Percentiles rank a stretch among this genome's conserved stretches.
These are phyloP conservation scores for Aureobasidium lini DNA, from an alignment of 2,329 filamentous ascomycete species.

Conservation along the genomic window DNA sequence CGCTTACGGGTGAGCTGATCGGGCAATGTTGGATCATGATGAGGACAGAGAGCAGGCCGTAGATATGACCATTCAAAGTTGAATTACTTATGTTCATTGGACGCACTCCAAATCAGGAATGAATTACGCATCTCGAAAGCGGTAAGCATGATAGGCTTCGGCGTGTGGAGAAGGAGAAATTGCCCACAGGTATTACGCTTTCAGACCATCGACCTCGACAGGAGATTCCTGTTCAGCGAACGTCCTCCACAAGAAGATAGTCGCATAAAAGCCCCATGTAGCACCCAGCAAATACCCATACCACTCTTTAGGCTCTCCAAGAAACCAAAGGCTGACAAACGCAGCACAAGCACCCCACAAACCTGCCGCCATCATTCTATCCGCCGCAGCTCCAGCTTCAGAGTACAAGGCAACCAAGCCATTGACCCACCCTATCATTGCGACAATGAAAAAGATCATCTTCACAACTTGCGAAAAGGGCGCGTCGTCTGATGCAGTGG, in stretches of 20 bases:
- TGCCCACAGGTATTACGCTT: no score
- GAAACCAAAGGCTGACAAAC: not conserved
- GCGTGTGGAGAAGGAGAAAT: no score
- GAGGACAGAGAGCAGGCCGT: no score
- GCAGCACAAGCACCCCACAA: not conserved
- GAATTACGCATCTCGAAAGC: no score
- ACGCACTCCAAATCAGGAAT: no score
- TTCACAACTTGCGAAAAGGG: not conserved
- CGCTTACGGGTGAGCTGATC: no score
- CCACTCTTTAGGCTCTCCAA: not conserved
- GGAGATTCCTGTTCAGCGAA: not conserved
- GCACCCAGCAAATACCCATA: not conserved
- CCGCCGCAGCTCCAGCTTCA: not conserved
- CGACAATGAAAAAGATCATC: not conserved
- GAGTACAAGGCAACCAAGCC: not conserved
- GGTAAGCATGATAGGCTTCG: no score
- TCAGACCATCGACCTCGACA: no score
- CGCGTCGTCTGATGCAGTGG: not conserved
- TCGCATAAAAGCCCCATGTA: not conserved
- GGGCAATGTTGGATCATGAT: no score
- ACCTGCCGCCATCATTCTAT: not conserved
- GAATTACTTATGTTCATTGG: no score
- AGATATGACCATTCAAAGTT: no score
- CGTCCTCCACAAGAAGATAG: not conserved
- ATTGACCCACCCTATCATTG: not conserved